Conservation (phyloP, 129 eudicot species). For the Oenanthe sinensis region DNA sequence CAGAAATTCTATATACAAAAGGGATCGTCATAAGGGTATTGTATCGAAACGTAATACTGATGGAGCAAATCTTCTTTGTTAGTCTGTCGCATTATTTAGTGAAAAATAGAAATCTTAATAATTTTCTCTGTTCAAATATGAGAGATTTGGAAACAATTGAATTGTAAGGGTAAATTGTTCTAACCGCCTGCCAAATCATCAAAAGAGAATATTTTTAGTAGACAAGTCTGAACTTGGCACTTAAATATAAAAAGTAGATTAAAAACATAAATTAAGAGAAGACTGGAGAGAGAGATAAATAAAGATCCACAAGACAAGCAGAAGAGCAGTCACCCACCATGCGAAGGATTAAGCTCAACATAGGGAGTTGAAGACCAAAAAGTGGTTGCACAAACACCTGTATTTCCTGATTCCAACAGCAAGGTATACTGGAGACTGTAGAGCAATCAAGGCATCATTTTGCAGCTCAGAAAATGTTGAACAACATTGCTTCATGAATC, state of each 20-base stretch:
- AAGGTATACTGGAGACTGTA: not conserved
- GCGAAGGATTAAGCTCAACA: slow-evolving; percentile 41
- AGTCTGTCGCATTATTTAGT: no score
- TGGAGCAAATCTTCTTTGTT: not conserved
- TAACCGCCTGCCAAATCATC: slow-evolving; percentile 21
- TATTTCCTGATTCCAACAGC: slow-evolving; percentile 79
- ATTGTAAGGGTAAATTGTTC: not conserved
- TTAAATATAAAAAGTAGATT: slow-evolving; percentile 36
- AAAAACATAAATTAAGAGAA: slow-evolving; percentile 27
- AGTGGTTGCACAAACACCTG: slow-evolving; percentile 43
- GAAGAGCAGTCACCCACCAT: slow-evolving; percentile 38
- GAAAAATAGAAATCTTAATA: no score
- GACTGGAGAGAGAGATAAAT: slow-evolving; percentile 20
- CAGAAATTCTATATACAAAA: not conserved
- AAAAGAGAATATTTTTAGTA: not conserved
- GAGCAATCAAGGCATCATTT: slow-evolving; percentile 6
- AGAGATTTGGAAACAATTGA: not conserved
- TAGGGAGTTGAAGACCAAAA: slow-evolving; percentile 32
- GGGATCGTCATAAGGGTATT: not conserved
- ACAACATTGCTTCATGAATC: not conserved
- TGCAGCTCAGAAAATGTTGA: not conserved
- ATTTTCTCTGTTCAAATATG: not conserved
- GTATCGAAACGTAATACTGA: not conserved
- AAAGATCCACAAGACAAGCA: slow-evolving; percentile 34
- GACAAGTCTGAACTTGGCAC: slow-evolving; percentile 31